phyloP scores from a whole-genome alignment of 2,329 filamentous ascomycete genomes.

The Tolypocladium album region DNA sequence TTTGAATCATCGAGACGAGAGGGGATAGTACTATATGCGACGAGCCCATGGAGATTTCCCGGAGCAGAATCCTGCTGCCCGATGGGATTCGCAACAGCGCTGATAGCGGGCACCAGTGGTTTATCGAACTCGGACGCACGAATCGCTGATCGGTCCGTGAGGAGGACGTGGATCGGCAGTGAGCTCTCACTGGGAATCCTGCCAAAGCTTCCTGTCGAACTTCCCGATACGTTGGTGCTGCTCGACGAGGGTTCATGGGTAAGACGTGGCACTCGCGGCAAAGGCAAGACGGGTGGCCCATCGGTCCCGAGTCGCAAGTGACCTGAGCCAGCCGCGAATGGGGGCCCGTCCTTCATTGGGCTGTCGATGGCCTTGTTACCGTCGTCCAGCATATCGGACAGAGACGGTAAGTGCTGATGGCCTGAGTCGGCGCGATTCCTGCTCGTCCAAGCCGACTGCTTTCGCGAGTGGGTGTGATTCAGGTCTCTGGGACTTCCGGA shows the following conservation, averaged over 20 bases:
- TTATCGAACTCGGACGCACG: constrained; percentile 5
- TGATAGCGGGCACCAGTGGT: constrained; percentile 2
- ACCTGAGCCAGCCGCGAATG: not conserved
- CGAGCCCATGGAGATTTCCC: constrained; percentile 12
- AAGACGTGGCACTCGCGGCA: constrained; percentile 23
- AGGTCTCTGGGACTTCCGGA: constrained; percentile 14
- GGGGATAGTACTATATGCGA: constrained; percentile 24
- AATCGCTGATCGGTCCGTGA: constrained; percentile 27
- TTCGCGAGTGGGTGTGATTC: constrained; percentile 13
- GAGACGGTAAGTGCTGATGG: constrained; percentile 30
- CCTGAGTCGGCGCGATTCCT: constrained; percentile 7
- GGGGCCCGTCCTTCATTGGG: constrained; percentile 5
- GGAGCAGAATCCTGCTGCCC: constrained; percentile 11
- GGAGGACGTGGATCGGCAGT: constrained; percentile 42
- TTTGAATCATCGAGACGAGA: constrained; percentile 5
- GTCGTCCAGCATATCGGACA: constrained; percentile 37
- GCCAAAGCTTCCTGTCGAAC: constrained; percentile 21
- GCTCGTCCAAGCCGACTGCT: constrained; percentile 13
- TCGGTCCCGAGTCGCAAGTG: constrained; percentile 12
- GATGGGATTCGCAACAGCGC: constrained; percentile 13
- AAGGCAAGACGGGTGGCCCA: constrained; percentile 15
- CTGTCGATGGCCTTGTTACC: constrained; percentile 11
- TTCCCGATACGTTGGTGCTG: constrained; percentile 30
- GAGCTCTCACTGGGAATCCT: constrained; percentile 38
- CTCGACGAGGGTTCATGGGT: constrained; percentile 34